Base-by-base conservation (phyloP, 768 basidiomycete genomes). In the Roridomyces roridus region DNA sequence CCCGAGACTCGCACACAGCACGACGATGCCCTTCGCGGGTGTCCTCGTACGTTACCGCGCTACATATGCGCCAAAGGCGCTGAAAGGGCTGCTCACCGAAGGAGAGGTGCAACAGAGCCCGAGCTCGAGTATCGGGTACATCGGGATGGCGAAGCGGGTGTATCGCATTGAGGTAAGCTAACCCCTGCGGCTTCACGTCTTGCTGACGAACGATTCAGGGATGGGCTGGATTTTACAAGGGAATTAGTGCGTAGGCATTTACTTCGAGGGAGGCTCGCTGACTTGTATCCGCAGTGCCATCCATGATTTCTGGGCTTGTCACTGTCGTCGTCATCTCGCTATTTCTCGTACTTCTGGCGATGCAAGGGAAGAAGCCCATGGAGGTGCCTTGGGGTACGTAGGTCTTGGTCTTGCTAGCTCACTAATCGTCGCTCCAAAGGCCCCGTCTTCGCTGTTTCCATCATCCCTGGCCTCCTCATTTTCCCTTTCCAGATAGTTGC, bases 211-310 rank as follows among this genome's bases (percentile, higher is more conserved):
- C 14, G 26, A 6, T 9, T 45, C 39, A 53, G 29, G 50, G 57
- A 11, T 59, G 57, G 53, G 23, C 42, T 44, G 59, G 57, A 15
- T 36, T 54, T 8, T 59, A 59, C 39, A 53, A 59, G 21, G 57
- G 57, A 8, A 21, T 59, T n/a, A 59, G 57, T 59, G 34, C 29
- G 51, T 45, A n/a, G n/a, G n/a, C n/a, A n/a, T n/a, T n/a, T n/a
- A n/a, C n/a, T n/a, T n/a, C n/a, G n/a, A n/a, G n/a, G n/a, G n/a
- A n/a, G n/a, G 1, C n/a, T 44, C 5, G 8, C 9, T 11, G 20
- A 1, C 39, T 25, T 24, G 11, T 11, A 11, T 37, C 51, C 57
- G 15, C 5, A n/a, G n/a, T n/a, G n/a, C n/a, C n/a, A n/a, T n/a
- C n/a, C n/a, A n/a, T n/a, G n/a, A n/a, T n/a, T n/a, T n/a, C n/a